These are phyloP conservation scores for Patellaria atrata DNA, from an alignment of 495 filamentous ascomycete genomes.

Conservation along the genomic window DNA sequence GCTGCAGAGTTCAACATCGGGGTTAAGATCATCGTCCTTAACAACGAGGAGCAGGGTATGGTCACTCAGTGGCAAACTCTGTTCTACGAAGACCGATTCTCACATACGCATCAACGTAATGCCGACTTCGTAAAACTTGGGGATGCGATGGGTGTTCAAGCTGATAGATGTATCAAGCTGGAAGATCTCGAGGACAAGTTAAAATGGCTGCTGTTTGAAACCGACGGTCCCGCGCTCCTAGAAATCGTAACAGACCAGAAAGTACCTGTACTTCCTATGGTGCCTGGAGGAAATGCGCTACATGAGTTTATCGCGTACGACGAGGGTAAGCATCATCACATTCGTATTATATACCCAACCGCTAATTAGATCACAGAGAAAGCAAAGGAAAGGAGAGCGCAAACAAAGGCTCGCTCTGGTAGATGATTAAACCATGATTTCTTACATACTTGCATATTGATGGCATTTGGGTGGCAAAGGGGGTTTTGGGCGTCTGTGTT, in stretches of 20 bases:
- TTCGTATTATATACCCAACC: neutral
- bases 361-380: conserved; percentile 38
- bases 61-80: conserved; percentile 92
- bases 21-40: conserved; percentile 80
- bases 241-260: conserved; percentile 52
- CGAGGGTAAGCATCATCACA: conserved; percentile 38
- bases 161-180: conserved; percentile 57
- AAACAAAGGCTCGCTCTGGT: conserved; percentile 55
- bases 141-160: conserved; percentile 37
- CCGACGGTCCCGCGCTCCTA: conserved; percentile 30
- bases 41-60: conserved; percentile 97
- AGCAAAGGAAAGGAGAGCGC: conserved; percentile 54
- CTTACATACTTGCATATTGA: conserved; percentile 4
- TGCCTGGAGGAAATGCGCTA: conserved; percentile 69
- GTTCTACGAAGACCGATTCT: conserved; percentile 85
- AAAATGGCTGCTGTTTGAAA: conserved; percentile 78
- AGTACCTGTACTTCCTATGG: conserved; percentile 97
- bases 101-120: conserved; percentile 83
- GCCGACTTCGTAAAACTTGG: conserved; percentile 85
- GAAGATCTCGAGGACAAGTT: conserved; percentile 63
- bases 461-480: neutral
- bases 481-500: too few species aligned
- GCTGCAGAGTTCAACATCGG: conserved; percentile 84
- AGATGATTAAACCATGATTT: conserved; percentile 12
- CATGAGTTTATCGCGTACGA: conserved; percentile 94